phyloP scores from a whole-genome alignment of 495 filamentous ascomycete genomes.

The Hypoxylon intermedium region DNA sequence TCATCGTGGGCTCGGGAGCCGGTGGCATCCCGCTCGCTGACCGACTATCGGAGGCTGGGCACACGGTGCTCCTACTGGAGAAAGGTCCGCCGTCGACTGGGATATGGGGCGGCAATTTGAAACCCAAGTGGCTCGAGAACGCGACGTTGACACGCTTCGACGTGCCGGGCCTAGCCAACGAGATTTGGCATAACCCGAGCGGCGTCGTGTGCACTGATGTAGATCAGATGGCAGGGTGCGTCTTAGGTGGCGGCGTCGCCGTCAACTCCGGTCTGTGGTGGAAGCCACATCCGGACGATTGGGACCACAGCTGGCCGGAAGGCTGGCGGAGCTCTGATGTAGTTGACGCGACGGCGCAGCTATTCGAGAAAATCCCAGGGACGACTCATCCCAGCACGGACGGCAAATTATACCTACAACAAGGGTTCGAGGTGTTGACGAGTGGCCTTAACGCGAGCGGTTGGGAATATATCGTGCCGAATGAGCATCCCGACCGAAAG shows the following conservation, averaged over 20 bases:
- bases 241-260: slow-evolving; percentile 70
- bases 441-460: slow-evolving; percentile 59
- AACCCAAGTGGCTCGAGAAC: slow-evolving; percentile 64
- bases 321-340: slow-evolving; percentile 70
- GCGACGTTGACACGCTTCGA: slow-evolving; percentile 70
- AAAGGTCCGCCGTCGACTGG: slow-evolving; percentile 61
- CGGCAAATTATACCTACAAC: slow-evolving; percentile 67
- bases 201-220: slow-evolving; percentile 66
- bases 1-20: slow-evolving; percentile 64
- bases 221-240: slow-evolving; percentile 69
- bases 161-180: slow-evolving; percentile 70
- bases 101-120: slow-evolving; percentile 55
- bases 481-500: slow-evolving; percentile 63
- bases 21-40: slow-evolving; percentile 65
- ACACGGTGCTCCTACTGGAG: slow-evolving; percentile 64
- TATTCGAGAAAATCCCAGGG: slow-evolving; percentile 68
- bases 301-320: slow-evolving; percentile 67
- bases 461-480: slow-evolving; percentile 64
- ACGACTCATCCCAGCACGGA: slow-evolving; percentile 66
- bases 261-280: slow-evolving; percentile 64
- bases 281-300: slow-evolving; percentile 56
- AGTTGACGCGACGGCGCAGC: slow-evolving; percentile 58
- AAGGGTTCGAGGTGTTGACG: slow-evolving; percentile 60
- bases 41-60: slow-evolving; percentile 60
- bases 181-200: slow-evolving; percentile 61